Evolutionary conservation across 495 filamentous ascomycete species (phyloP).

Genomic region (Neurospora terricola): DNA sequence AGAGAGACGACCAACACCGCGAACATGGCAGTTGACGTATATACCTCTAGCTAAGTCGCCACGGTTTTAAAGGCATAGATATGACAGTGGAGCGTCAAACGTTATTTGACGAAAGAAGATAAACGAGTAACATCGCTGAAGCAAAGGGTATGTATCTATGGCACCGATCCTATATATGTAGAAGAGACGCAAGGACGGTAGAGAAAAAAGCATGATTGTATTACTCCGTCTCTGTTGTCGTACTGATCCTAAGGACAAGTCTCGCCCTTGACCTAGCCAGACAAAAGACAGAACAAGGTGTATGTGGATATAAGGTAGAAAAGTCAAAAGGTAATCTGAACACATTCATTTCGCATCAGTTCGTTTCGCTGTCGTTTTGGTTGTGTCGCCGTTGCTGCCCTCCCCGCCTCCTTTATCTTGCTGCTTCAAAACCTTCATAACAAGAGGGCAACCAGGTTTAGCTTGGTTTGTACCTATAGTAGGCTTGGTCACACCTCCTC

Average conservation of each 20-base stretch:
- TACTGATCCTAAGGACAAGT: too few species aligned
- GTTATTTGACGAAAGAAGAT: neutral
- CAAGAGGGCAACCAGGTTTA: neutral
- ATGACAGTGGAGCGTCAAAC: neutral
- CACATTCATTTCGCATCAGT: neutral
- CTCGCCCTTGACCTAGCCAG: neutral
- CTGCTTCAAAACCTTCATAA: neutral
- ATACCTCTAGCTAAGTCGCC: neutral
- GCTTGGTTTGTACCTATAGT: neutral
- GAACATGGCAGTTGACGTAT: neutral
- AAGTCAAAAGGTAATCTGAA: neutral
- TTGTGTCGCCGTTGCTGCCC: neutral
- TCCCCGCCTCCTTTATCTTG: neutral
- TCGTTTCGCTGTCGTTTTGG: neutral
- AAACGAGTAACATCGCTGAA: neutral
- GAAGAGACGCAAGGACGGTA: neutral
- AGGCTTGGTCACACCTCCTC: neutral
- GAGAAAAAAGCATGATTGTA: neutral
- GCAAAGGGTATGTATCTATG: neutral
- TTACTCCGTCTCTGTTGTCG: neutral
- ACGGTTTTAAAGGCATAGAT: neutral
- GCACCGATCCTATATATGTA: neutral
- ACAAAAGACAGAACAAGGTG: neutral
- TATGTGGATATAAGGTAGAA: neutral
- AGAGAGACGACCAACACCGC: neutral